phyloP scores from a whole-genome alignment of 768 basidiomycete genomes.

The Chalciporus chontae region DNA sequence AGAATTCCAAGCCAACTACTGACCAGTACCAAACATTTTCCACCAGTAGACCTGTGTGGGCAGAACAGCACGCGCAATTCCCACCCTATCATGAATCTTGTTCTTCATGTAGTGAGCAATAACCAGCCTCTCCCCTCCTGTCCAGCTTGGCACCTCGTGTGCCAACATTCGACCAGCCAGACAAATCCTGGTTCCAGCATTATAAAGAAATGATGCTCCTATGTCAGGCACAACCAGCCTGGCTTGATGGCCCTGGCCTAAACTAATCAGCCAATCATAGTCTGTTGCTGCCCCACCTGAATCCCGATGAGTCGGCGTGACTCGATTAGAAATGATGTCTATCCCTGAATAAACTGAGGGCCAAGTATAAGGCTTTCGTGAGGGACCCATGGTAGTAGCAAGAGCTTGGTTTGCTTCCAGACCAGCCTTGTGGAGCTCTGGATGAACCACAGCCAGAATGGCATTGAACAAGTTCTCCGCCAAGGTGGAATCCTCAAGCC shows the following conservation, averaged over 20 bases:
- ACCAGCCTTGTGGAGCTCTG: neutral
- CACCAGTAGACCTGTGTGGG: too few relatives aligned
- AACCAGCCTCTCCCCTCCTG: too few relatives aligned
- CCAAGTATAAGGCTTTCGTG: neutral
- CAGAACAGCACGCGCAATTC: too few relatives aligned
- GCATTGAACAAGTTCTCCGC: neutral
- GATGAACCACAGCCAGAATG: neutral
- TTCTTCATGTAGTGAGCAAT: too few relatives aligned
- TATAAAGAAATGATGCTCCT: neutral
- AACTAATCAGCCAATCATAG: slow-evolving; percentile 2
- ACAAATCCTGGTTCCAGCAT: neutral
- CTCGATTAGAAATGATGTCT: slow-evolving; percentile 1
- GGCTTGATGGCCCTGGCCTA: neutral
- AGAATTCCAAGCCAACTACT: too few relatives aligned
- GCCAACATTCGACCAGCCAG: neutral
- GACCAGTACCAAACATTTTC: too few relatives aligned
- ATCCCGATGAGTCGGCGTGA: neutral
- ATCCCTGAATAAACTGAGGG: slow-evolving; percentile 1
- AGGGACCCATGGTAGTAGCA: neutral
- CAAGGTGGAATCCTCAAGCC: neutral
- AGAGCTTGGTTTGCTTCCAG: neutral
- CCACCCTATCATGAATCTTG: too few relatives aligned
- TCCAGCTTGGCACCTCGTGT: neutral
- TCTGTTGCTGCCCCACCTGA: neutral
- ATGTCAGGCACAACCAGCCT: neutral